A percentile compares a stretch with the other conserved stretches of the same genome.
phyloP scores from a whole-genome alignment of 179 eudicot genomes.

The Amaranthus tricolor region DNA sequence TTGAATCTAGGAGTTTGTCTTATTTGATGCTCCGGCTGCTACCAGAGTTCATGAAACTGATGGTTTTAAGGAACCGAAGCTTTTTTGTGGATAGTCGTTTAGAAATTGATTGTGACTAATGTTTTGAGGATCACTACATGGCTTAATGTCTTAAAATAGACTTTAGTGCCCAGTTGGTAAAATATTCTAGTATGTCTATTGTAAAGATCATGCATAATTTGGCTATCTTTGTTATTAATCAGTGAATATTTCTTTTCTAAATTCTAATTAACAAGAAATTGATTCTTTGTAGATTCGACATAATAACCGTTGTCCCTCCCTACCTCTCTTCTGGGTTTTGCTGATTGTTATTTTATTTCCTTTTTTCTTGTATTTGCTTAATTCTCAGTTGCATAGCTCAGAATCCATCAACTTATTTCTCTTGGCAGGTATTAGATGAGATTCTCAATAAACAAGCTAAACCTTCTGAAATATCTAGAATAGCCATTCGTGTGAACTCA shows the following conservation, averaged over 20 bases:
- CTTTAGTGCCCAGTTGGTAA: background rate
- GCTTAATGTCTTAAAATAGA: too few relatives aligned
- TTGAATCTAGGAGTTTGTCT: too few relatives aligned
- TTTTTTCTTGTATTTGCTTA: background rate
- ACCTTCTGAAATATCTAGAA: conserved; percentile 71
- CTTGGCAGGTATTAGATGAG: conserved; percentile 56
- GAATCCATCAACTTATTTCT: background rate
- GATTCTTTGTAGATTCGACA: background rate
- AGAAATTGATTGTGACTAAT: too few relatives aligned
- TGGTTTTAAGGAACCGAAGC: too few relatives aligned
- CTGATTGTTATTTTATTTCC: background rate
- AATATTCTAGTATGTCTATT: background rate
- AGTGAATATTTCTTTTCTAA: background rate
- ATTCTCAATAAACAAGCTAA: conserved; percentile 49
- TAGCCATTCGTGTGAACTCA: conserved; percentile 60
- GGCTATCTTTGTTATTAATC: background rate
- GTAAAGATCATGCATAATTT: background rate
- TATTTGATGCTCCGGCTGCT: too few relatives aligned
- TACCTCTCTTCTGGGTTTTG: background rate
- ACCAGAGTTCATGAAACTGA: too few relatives aligned
- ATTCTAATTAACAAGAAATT: background rate
- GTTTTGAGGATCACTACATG: too few relatives aligned
- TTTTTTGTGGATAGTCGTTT: too few relatives aligned
- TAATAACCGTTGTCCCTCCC: background rate
- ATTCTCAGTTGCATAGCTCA: background rate